These are phyloP conservation scores for Raphidocelis subcapitata DNA, from an alignment of 139 green algal genomes.

Conservation along the genomic window DNA sequence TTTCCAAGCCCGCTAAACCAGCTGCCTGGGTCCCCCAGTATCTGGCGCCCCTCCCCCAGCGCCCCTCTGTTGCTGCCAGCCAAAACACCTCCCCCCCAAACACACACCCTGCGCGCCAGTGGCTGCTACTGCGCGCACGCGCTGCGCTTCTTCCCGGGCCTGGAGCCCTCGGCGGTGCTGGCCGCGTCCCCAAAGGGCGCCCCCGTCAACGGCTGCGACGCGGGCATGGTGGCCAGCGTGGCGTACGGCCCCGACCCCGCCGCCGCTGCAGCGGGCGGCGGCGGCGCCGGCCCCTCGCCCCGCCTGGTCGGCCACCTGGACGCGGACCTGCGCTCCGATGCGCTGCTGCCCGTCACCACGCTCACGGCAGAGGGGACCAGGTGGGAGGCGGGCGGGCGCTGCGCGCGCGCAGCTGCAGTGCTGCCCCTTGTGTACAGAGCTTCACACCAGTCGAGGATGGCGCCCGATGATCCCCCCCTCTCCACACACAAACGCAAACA, in stretches of 20 bases:
- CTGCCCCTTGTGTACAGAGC: not conserved
- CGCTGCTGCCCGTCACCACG: conserved; percentile 25
- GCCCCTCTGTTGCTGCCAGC: no score
- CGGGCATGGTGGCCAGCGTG: conserved; percentile 4
- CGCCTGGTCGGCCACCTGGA: conserved; percentile 15
- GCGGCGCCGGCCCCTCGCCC: not conserved
- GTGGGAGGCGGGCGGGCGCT: conserved; percentile 2
- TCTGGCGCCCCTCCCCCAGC: no score
- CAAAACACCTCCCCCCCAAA: no score
- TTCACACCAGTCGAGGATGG: no score
- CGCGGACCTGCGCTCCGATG: conserved; percentile 30
- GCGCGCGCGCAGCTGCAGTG: not conserved
- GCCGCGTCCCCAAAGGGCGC: not conserved
- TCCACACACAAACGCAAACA: no score
- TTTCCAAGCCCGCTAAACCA: no score
- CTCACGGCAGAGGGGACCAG: conserved; percentile 28
- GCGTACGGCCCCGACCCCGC: conserved; percentile 2
- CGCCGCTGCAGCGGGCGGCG: conserved; percentile 3
- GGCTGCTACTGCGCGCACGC: conserved; percentile 45
- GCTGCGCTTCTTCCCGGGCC: conserved; percentile 32
- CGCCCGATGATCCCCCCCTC: no score
- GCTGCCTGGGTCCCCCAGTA: no score
- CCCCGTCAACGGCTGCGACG: not conserved
- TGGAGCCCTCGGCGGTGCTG: conserved; percentile 1
- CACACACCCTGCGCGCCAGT: no score